A percentile compares a stretch with the other conserved stretches of the same genome.
Evolutionary conservation across 768 basidiomycete genomes (phyloP).

Genomic region (Tremella mesenterica): DNA sequence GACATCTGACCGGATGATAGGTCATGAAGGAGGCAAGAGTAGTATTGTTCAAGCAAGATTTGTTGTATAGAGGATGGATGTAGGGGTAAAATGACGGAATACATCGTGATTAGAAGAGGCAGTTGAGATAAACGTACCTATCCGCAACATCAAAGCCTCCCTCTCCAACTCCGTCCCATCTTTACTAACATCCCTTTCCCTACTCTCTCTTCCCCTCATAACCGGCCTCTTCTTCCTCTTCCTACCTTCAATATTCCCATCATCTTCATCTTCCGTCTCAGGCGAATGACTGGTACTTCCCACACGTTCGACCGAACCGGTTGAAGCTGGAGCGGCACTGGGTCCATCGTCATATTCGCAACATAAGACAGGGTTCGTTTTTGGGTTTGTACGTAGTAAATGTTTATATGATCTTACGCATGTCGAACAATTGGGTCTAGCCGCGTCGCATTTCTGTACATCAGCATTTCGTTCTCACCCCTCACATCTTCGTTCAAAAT

Average conservation of each 20-base stretch:
- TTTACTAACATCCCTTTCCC: constrained; percentile 6
- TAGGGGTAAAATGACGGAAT: no score
- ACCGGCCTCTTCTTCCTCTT: constrained; percentile 13
- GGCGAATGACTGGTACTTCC: neutral
- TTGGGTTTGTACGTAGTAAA: constrained; percentile 23
- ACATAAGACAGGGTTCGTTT: constrained; percentile 21
- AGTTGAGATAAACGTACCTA: no score
- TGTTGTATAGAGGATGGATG: no score
- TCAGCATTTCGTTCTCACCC: no score
- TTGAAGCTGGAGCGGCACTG: neutral
- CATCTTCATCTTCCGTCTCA: constrained; percentile 6
- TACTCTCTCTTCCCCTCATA: constrained; percentile 8
- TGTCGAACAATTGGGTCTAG: constrained; percentile 34
- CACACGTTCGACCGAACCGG: neutral
- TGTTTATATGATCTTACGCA: constrained; percentile 36
- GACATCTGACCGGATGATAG: no score
- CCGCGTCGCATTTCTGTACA: constrained; percentile 42
- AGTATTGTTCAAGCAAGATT: no score
- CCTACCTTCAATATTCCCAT: constrained; percentile 1
- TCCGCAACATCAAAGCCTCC: constrained; percentile 23
- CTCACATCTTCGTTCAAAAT: no score
- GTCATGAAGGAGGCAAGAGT: no score
- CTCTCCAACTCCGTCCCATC: constrained; percentile 15
- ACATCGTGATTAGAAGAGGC: no score
- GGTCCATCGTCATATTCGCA: constrained; percentile 36